A percentile compares a stretch with the other conserved stretches of the same genome.
These are phyloP conservation scores for Excoecaria agallocha DNA, from an alignment of 345 rosid genomes.

Conservation along the genomic window DNA sequence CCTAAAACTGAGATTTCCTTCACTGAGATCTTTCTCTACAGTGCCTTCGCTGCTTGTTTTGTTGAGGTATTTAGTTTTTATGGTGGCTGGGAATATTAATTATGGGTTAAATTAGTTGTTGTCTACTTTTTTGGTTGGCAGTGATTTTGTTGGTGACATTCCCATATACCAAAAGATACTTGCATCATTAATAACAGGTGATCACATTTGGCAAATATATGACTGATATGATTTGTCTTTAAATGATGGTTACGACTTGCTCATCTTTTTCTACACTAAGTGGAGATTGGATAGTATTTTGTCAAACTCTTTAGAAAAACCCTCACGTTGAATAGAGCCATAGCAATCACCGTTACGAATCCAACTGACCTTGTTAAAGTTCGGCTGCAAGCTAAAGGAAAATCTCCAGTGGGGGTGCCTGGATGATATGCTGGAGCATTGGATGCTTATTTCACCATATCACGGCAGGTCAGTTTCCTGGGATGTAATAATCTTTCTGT, in stretches of 20 bases:
- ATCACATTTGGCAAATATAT: constrained; percentile 24
- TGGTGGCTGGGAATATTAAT: background rate
- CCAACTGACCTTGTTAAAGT: constrained; percentile 98
- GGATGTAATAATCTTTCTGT: background rate
- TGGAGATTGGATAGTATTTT: background rate
- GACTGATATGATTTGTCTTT: constrained; percentile 18
- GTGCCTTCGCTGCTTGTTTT: constrained; percentile 97
- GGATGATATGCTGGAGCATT: constrained; percentile 89
- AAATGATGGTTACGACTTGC: too few species aligned
- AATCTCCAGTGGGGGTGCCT: constrained; percentile 75
- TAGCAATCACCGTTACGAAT: constrained; percentile 85
- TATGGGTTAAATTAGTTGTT: too few species aligned
- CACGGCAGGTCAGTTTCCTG: constrained; percentile 56
- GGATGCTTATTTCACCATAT: constrained; percentile 75
- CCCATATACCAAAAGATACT: constrained; percentile 79
- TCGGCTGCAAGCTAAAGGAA: constrained; percentile 93
- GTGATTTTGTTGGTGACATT: constrained; percentile 71
- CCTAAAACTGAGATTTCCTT: constrained; percentile 72
- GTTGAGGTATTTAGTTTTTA: constrained; percentile 66
- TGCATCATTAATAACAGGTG: constrained; percentile 89
- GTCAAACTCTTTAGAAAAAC: constrained; percentile 4
- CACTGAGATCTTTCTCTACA: constrained; percentile 73
- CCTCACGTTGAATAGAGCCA: constrained; percentile 51
- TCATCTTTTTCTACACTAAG: constrained; percentile 1
- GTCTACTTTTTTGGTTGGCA: constrained; percentile 56